Base-by-base conservation (phyloP, 176 grass and related monocot species). In the Paspalum notatum region DNA sequence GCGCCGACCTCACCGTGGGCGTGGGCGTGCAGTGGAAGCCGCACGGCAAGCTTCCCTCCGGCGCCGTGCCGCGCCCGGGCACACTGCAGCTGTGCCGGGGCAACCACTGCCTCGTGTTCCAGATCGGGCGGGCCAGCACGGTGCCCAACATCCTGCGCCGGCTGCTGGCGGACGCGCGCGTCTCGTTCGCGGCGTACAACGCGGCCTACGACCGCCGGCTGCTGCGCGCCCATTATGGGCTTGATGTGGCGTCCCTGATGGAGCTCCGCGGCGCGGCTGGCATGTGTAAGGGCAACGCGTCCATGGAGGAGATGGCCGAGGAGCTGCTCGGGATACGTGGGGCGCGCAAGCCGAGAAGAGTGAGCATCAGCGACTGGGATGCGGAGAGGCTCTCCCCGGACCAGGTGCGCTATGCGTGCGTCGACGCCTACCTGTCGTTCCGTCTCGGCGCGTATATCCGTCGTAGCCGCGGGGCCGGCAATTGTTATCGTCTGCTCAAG, bases 261-360 rank as follows among this genome's bases (percentile, higher is more conserved):
- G 77, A 89, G 54, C 48, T 90, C 54, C 73, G 21, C 13, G 21
- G 37, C 65, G 64, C 8, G 0, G 0, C 0, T 3, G 32, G 44
- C 20, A 75, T 81, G 69, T n/a, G n/a, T n/a, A n/a, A n/a, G n/a
- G 69, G 75, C 2, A 68, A 17, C 18, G 53, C 76, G 7, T 76
- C 87, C 20, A 70, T 89, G 82, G 87, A 76, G 82, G 40, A 20
- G 17, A 89, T 85, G 76, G 82, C 69, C 27, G 62, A 46, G 37
- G 5, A 16, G 52, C 7, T 52, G 20, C 73, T 89, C 1, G 76
- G 82, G 8, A 14, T 71, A 5, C 68, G 22, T 76, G 68, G 51
- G 48, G 46, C 16, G 32, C 32, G 32, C 13, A 68, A 61, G 8
- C 17, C 21, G 2, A 2, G 37, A 37, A 11, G 12, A 1, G n/a